These are phyloP conservation scores for Paramecium bursaria DNA, from an alignment of 73 alveolate species.

Conservation along the genomic window DNA sequence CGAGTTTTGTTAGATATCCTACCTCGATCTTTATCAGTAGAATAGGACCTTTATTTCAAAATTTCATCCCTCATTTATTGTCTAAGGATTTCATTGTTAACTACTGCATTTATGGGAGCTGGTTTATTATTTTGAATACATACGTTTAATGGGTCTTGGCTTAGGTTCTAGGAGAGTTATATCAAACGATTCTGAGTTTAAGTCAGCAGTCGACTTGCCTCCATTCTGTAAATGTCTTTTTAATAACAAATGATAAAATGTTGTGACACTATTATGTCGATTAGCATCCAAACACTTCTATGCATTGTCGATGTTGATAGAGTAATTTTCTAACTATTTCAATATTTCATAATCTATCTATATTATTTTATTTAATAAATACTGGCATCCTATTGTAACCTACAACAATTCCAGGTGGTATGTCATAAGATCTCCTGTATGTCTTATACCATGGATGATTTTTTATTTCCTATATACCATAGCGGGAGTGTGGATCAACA, in stretches of 20 bases:
- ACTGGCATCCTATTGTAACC: conserved; percentile 89
- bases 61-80: conserved; percentile 22
- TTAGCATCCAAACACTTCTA: conserved; percentile 76
- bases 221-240: conserved; percentile 78
- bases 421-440: conserved; percentile 68
- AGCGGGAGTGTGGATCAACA: conserved; percentile 90
- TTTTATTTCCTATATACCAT: conserved; percentile 82
- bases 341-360: conserved; percentile 88
- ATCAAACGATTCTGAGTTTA: conserved; percentile 63
- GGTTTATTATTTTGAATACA: not conserved
- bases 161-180: conserved; percentile 66
- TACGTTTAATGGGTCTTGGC: conserved; percentile 66
- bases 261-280: conserved; percentile 82
- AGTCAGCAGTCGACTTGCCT: conserved; percentile 78
- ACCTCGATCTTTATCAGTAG: conserved; percentile 60
- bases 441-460: conserved; percentile 89
- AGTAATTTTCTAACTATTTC: conserved; percentile 67
- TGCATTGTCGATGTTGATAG: conserved; percentile 71
- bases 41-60: conserved; percentile 36
- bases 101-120: conserved; percentile 56
- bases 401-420: conserved; percentile 80
- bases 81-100: conserved; percentile 56
- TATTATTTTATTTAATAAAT: too few relatives aligned
- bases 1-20: not conserved
- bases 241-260: conserved; percentile 79